Conservation (phyloP, 164 flowering plant species). For the Echeveria elegans region DNA sequence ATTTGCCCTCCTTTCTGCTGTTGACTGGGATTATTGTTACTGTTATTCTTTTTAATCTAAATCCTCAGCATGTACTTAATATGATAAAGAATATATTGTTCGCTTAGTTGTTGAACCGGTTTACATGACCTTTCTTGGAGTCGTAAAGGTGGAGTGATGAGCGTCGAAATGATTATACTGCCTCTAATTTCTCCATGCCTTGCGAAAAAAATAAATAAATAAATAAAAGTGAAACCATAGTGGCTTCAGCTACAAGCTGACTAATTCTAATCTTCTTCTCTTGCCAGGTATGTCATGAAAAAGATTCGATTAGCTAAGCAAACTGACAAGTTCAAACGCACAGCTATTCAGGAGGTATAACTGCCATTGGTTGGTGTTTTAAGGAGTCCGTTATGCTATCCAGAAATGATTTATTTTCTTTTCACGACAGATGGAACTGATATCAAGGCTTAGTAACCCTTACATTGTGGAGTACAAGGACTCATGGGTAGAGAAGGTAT, state of each 20-base stretch:
- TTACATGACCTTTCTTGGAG: not conserved
- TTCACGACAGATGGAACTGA: constrained; percentile 40
- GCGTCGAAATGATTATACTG: not conserved
- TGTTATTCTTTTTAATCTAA: no score
- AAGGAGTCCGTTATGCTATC: not conserved
- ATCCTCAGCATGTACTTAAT: no score
- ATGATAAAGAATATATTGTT: no score
- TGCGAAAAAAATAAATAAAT: no score
- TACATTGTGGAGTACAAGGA: constrained; percentile 50
- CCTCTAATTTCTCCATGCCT: no score
- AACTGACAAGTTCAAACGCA: constrained; percentile 17
- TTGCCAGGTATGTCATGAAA: constrained; percentile 26
- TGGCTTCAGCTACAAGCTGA: not conserved
- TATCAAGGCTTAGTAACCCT: constrained; percentile 34
- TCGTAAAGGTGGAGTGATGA: not conserved
- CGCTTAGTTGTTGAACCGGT: not conserved
- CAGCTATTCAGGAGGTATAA: constrained; percentile 21
- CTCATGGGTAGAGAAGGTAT: constrained; percentile 66
- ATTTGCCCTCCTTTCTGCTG: no score
- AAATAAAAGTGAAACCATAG: not conserved
- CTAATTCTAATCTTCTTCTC: not conserved
- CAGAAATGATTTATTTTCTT: not conserved
- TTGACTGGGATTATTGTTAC: no score
- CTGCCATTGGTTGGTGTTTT: not conserved
- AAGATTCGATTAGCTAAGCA: constrained; percentile 21